Evolutionary conservation across 208 protist genomes (phyloP), one percentile per base, ranked within the genome.

Genomic region (Phytomonas serpens): DNA sequence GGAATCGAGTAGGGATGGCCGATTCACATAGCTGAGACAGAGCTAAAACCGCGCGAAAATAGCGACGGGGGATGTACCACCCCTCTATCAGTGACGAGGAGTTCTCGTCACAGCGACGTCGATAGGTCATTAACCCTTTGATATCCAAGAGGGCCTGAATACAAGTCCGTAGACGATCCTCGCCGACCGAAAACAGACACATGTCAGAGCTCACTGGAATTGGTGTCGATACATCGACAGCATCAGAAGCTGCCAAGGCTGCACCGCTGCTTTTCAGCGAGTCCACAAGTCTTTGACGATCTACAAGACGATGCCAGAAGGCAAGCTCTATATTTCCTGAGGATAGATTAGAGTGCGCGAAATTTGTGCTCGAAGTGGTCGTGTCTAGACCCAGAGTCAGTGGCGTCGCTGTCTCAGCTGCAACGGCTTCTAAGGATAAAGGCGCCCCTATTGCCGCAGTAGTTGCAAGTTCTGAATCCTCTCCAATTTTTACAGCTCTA

Each of bases 21-120:
- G 84, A 79, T 61, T 94, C 86, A 65, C 83, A 73, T 14, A 92
- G 69, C 38, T 72, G 52, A 62, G 85, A 77, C 14, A 94, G 74
- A 11, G 84, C 84, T 36, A 80, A 68, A 34, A 80, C 67, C 36
- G 74, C 78, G 23, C 27, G 29, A 66, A 33, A 66, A 66, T 38
- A 19, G 75, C 33, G 42, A 74, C 52, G 42, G 29, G 52, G 66
- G 67, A 32, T 71, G 64, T 33, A 30, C 37, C 31, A 66, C 64
- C 57, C 71, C 67, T 32, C 72, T 47, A 68, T 42, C 23, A 62
- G 1, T 16, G 32, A 63, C 36, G 47, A 19, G 16, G 47, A 23
- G 27, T 57, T 19, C 5, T 27, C 27, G 19, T 57, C 47, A 27
- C 47, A 27, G 47, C 47, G 47, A 27, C 19, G 47, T 57, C 47